Evolutionary conservation across 116 monocot species (phyloP).

Genomic region (Thalassia testudinum): DNA sequence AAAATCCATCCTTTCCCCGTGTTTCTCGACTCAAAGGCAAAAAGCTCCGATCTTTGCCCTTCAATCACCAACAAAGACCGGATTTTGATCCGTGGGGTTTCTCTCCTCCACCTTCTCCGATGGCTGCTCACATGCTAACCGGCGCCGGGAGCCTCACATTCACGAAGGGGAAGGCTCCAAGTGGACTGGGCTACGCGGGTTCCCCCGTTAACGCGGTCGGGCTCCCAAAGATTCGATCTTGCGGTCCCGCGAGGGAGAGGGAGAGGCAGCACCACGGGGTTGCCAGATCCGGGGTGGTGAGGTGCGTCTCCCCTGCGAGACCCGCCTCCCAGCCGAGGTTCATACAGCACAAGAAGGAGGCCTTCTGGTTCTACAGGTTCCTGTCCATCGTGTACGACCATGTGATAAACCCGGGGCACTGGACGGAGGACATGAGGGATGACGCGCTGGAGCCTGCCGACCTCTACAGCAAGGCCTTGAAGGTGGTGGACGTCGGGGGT

Average conservation of each 20-base stretch:
- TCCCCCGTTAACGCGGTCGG: slow-evolving; percentile 21
- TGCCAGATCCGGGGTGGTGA: neutral
- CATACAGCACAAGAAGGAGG: slow-evolving; percentile 97
- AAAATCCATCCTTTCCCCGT: neutral
- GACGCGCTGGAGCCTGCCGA: slow-evolving; percentile 91
- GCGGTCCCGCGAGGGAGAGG: slow-evolving; percentile 6
- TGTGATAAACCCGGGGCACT: slow-evolving; percentile 77
- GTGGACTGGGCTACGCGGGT: slow-evolving; percentile 21
- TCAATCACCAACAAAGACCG: neutral
- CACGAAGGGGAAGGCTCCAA: slow-evolving; percentile 11
- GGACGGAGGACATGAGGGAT: slow-evolving; percentile 98
- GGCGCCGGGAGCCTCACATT: slow-evolving; percentile 32
- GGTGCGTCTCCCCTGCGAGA: slow-evolving; percentile 36
- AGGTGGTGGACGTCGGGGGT: slow-evolving; percentile 90
- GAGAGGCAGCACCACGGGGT: slow-evolving; percentile 3
- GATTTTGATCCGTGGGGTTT: neutral
- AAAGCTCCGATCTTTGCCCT: neutral
- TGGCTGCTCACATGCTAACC: slow-evolving; percentile 36
- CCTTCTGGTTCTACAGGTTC: slow-evolving; percentile 96
- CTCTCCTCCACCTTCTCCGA: slow-evolving; percentile 1
- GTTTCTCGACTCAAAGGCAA: neutral
- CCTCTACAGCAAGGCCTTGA: slow-evolving; percentile 40
- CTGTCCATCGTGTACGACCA: slow-evolving; percentile 91
- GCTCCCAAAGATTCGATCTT: slow-evolving; percentile 14
- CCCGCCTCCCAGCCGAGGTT: slow-evolving; percentile 75